Conservation (phyloP, 805 yeast species). For the Yamadazyma endophytica region DNA sequence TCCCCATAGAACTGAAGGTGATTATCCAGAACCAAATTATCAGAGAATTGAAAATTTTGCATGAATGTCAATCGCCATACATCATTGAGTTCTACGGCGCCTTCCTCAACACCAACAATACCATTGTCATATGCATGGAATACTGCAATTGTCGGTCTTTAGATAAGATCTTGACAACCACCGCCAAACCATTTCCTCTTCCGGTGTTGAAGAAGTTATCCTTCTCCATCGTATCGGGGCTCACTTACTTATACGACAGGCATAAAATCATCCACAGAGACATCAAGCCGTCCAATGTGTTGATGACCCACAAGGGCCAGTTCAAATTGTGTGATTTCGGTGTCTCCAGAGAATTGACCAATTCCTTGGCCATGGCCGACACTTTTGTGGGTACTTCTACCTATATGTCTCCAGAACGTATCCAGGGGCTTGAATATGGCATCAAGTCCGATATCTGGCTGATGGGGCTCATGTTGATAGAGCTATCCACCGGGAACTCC, state of each 20-base stretch:
- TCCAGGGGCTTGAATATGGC: constrained; percentile 90
- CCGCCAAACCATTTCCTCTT: constrained; percentile 44
- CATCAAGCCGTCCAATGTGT: constrained; percentile 91
- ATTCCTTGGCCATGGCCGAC: constrained; percentile 82
- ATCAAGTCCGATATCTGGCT: constrained; percentile 99
- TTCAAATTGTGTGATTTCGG: constrained; percentile 96
- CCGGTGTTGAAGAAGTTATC: constrained; percentile 69
- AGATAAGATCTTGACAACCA: constrained; percentile 56
- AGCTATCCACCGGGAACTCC: constrained; percentile 78
- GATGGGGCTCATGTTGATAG: constrained; percentile 83
- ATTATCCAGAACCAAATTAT: constrained; percentile 78
- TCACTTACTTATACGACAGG: constrained; percentile 72
- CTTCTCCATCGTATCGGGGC: constrained; percentile 72
- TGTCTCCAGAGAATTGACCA: constrained; percentile 84
- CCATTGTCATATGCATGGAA: constrained; percentile 91
- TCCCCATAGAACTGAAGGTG: constrained; percentile 79
- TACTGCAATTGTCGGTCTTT: constrained; percentile 93
- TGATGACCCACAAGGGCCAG: constrained; percentile 81
- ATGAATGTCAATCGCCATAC: constrained; percentile 78
- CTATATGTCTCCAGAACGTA: constrained; percentile 95
- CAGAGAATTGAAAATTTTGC: constrained; percentile 85
- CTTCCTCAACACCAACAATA: constrained; percentile 56
- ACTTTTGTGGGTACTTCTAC: constrained; percentile 98
- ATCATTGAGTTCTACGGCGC: constrained; percentile 93
- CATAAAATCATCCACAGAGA: constrained; percentile 94